Evolutionary conservation across 352 stramenopile species (phyloP), one percentile per base, ranked within the genome.

Genomic region (Ophiocytium majus): DNA sequence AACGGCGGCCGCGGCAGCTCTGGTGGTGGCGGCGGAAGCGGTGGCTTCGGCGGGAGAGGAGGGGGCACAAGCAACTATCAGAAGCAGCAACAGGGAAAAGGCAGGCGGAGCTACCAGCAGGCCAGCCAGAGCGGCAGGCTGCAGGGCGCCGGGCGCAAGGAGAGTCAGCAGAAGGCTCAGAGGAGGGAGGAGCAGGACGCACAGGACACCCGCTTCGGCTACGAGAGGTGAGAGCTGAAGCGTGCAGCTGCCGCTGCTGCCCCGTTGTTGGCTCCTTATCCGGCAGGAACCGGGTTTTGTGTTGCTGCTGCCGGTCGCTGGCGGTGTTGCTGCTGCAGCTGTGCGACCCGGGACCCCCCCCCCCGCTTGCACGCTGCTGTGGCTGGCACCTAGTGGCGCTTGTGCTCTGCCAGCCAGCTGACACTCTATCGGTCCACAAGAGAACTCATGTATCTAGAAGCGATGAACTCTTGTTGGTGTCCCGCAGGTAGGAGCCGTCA

Each of bases 171-270:
- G 35, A 87, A 88, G 74, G 83, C 82, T 35, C 50, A 50, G 23
- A 34, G 79, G 5, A 79, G 86, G 33, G 57, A 90, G 57, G 76
- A 88, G 57, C 85, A 80, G 19, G 86, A 90, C 63, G 85, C 63
- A n/a, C 49, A 90, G 36, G 86, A 90, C 86, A 89, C 63, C 14
- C 37, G 82, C 33, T 89, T 90, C 64, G 86, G 86, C 50, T 89
- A 81, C 43, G 1, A 82, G 10, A 82, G 81, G 33, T 85, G n/a
- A n/a, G n/a, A n/a, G n/a, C n/a, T n/a, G n/a, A n/a, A n/a, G n/a
- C n/a, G n/a, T n/a, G n/a, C n/a, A n/a, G n/a, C n/a, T n/a, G n/a
- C n/a, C n/a, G n/a, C n/a, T n/a, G n/a, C n/a, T n/a, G n/a, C n/a
- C n/a, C n/a, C 31, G 82, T 82, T 10, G 31, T 81, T 82, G 9